These are phyloP conservation scores for Buxus sempervirens DNA, from an alignment of 164 flowering plant species.

Conservation along the genomic window DNA sequence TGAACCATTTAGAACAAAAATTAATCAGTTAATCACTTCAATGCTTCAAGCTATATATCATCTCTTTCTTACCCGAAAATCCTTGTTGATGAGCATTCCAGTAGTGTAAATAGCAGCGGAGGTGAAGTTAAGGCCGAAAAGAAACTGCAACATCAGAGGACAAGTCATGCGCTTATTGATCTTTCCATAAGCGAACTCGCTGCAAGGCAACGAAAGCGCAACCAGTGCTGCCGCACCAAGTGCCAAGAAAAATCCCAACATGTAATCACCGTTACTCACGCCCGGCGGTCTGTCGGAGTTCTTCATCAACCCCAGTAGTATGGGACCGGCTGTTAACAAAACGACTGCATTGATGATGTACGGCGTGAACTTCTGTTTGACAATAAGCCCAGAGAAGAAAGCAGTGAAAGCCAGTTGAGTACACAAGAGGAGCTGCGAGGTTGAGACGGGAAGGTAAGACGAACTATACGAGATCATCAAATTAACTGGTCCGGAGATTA, in stretches of 20 bases:
- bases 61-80: too few relatives aligned
- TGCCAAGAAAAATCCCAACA: slow-evolving; percentile 13
- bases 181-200: too few relatives aligned
- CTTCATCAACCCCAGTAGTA: slow-evolving; percentile 15
- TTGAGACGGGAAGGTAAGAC: too few relatives aligned
- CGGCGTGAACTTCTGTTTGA: slow-evolving; percentile 16
- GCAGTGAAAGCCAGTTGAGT: slow-evolving; percentile 25
- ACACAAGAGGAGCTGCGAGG: slow-evolving; percentile 22
- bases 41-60: too few relatives aligned
- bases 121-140: slow-evolving; percentile 7
- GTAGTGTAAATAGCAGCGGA: slow-evolving; percentile 17
- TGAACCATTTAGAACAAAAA: too few relatives aligned
- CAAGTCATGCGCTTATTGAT: slow-evolving; percentile 9
- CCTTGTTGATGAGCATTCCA: slow-evolving; percentile 25
- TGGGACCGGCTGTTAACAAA: slow-evolving; percentile 14
- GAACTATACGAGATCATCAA: too few relatives aligned
- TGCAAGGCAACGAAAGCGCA: too few relatives aligned
- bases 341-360: slow-evolving; percentile 14
- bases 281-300: slow-evolving; percentile 14
- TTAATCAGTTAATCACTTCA: too few relatives aligned
- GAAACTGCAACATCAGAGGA: slow-evolving; percentile 18
- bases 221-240: slow-evolving; percentile 14
- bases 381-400: slow-evolving; percentile 13
- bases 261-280: slow-evolving; percentile 10
- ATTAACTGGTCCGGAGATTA: too few relatives aligned